Percentiles rank a stretch among this genome's conserved stretches.
Evolutionary conservation across 768 basidiomycete species (phyloP).

Genomic region (Panaeolus papilionaceus): DNA sequence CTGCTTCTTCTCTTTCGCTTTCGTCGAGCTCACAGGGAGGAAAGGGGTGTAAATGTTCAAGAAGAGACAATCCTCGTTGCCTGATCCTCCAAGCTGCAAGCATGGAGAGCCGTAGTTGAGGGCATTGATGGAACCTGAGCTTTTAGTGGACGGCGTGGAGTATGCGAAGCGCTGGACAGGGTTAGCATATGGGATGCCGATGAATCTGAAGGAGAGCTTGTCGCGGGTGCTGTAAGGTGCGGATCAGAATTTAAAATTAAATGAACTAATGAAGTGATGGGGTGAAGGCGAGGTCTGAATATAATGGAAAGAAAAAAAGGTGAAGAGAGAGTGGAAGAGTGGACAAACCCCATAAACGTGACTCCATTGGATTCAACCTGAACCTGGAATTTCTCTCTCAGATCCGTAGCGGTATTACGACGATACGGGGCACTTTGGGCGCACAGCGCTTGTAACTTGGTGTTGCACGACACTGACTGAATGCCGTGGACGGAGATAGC

Average conservation of each 20-base stretch:
- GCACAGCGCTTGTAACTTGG: constrained; percentile 33
- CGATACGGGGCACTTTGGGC: constrained; percentile 37
- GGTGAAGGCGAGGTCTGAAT: not conserved
- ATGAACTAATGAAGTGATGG: too few relatives aligned
- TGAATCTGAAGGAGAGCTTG: constrained; percentile 54
- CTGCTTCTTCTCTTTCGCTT: constrained; percentile 19
- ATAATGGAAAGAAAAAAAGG: not conserved
- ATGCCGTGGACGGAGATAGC: constrained; percentile 13
- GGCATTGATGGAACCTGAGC: constrained; percentile 36
- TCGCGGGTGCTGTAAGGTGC: constrained; percentile 44
- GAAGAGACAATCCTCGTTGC: constrained; percentile 52
- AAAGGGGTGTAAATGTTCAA: constrained; percentile 53
- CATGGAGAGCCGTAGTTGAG: constrained; percentile 41
- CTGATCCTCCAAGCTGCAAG: constrained; percentile 35
- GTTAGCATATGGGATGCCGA: constrained; percentile 57
- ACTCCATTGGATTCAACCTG: constrained; percentile 33
- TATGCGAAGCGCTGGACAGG: constrained; percentile 49
- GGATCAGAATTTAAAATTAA: not conserved
- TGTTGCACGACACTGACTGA: constrained; percentile 26
- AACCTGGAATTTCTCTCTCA: constrained; percentile 30
- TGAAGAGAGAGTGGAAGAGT: not conserved
- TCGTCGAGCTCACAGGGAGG: constrained; percentile 29
- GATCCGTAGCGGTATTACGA: constrained; percentile 31
- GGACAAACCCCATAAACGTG: constrained; percentile 28
- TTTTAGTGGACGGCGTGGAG: constrained; percentile 37